Conservation (phyloP, 2,329 filamentous ascomycete species). For the Chaetomium globosum region DNA sequence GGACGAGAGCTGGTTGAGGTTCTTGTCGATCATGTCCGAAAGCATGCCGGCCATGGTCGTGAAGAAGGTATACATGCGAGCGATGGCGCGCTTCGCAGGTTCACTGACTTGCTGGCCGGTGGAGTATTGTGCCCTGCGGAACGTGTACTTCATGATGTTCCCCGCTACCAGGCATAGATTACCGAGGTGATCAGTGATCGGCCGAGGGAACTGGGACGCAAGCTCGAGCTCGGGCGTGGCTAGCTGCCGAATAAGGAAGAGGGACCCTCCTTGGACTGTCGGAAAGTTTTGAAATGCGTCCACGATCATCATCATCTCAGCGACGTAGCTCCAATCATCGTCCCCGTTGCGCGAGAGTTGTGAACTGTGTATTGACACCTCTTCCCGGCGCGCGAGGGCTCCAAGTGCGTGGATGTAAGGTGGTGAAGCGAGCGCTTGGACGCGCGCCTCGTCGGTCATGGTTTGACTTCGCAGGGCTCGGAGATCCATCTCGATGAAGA, state of each 20-base stretch:
- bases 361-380: conserved; percentile 37
- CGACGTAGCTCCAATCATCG: conserved; percentile 35
- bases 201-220: conserved; percentile 51
- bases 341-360: conserved; percentile 27
- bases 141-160: conserved; percentile 42
- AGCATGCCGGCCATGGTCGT: conserved; percentile 48
- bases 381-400: conserved; percentile 42
- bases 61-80: conserved; percentile 47
- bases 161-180: conserved; percentile 44
- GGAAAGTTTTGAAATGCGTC: conserved; percentile 47
- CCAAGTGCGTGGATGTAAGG: conserved; percentile 52
- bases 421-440: conserved; percentile 48
- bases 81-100: conserved; percentile 20
- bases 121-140: conserved; percentile 34
- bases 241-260: conserved; percentile 49
- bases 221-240: conserved; percentile 46
- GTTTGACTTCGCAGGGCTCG: conserved; percentile 39
- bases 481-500: conserved; percentile 56
- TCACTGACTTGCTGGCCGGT: conserved; percentile 17
- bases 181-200: conserved; percentile 48
- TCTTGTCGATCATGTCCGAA: conserved; percentile 56
- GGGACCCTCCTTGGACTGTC: conserved; percentile 44
- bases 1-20: conserved; percentile 53
- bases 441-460: conserved; percentile 39
- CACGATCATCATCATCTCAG: conserved; percentile 48